Evolutionary conservation across 345 rosid species (phyloP).

Genomic region (Hirschfeldia incana): DNA sequence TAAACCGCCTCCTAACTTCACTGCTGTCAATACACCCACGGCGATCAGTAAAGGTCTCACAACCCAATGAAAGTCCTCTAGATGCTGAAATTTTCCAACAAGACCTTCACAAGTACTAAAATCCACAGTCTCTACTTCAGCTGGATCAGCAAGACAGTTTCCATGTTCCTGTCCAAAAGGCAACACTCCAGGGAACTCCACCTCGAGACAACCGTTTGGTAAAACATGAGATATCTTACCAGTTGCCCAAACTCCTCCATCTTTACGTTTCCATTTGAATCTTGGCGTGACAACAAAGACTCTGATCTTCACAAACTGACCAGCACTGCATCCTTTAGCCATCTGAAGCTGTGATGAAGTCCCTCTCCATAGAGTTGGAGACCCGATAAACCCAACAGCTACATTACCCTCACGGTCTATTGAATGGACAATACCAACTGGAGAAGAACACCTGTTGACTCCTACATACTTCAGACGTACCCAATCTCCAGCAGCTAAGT

Average conservation of each 20-base stretch:
- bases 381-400: conserved; percentile 74
- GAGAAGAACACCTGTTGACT: conserved; percentile 70
- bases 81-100: conserved; percentile 74
- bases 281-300: conserved; percentile 67
- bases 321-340: conserved; percentile 72
- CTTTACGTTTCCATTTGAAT: conserved; percentile 79
- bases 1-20: conserved; percentile 54
- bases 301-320: conserved; percentile 78
- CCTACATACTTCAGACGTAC: conserved; percentile 67
- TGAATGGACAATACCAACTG: conserved; percentile 84
- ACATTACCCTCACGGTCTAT: conserved; percentile 65
- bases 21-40: conserved; percentile 61
- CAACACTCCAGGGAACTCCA: conserved; percentile 73
- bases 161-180: conserved; percentile 52
- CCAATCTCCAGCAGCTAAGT: conserved; percentile 93
- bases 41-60: conserved; percentile 82
- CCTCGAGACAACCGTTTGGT: conserved; percentile 84
- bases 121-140: conserved; percentile 74
- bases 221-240: conserved; percentile 68
- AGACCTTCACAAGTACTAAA: conserved; percentile 64
- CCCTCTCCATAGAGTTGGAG: conserved; percentile 81
- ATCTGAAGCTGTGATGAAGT: conserved; percentile 70
- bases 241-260: conserved; percentile 65
- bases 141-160: conserved; percentile 79
- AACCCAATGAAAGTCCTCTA: conserved; percentile 93